Evolutionary conservation across 441 rosid species (phyloP), one percentile per base, ranked within the genome.

Genomic region (Erysimum cheiri): DNA sequence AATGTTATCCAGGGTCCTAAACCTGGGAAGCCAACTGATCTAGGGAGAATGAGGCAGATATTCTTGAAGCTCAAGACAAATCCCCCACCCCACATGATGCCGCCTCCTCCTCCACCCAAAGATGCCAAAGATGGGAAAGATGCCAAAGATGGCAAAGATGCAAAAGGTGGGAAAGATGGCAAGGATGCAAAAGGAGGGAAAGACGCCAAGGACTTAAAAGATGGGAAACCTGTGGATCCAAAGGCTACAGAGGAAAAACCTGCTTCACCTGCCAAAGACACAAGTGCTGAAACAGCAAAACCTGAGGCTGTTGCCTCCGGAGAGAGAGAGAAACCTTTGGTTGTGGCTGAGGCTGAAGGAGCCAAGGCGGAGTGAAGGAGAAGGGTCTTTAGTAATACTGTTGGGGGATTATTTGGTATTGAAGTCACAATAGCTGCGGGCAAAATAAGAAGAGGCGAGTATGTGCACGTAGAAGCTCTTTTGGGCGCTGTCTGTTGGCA

Each of bases 21-120:
- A 76, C 98, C 99, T 22, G 98, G 98, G 70, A 95, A 92, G 79
- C 97, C 91, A 6, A 87, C 98, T 2, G 99, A 95, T 73, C 88
- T 95, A 17, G 71, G 92, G 5, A 90, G 99, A 75, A 86, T 95
- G 97, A 82, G 97, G 62, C 98, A 95, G 68, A 74, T 92, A 33
- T 85, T 90, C 75, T 39, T 84, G 80, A 92, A 86, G 84, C 90
- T 94, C 60, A 94, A 92, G 78, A 89, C 90, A 55, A 88, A 83
- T 41, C 97, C 97, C 31, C 98, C 97, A 4, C 83, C 92, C 29
- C 97, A 89, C 79, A 93, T 93, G 97, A 79, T 89, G 74, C 98
- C 92, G 2, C 87, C 92, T 3, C 87, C 92, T 1, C 88, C 90
- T 8, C 78, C 83, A 61, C 64, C 87, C 7, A 85, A 85, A 72